Base-by-base conservation (phyloP, 2,329 filamentous ascomycete genomes). In the Mollisiaceae sp. region DNA sequence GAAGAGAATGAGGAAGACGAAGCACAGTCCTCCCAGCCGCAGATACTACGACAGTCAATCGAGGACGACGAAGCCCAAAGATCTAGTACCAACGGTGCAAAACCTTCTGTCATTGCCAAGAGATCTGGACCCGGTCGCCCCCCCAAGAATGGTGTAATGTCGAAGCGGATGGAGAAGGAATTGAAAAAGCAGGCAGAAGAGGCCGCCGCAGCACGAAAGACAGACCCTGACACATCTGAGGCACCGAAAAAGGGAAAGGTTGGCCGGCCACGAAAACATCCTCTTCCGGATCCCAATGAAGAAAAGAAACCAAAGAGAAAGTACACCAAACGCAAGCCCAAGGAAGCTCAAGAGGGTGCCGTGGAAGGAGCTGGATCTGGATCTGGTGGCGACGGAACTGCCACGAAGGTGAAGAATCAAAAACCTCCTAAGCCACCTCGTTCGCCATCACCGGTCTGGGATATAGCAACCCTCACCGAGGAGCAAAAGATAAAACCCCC, bases 61-160 rank as follows among this genome's bases (percentile, higher is more conserved):
- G 43, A 63, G 32, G 64, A 68, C n/a, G 45, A 69, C 20, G 55
- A 62, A 35, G 38, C 27, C 24, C 36, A 35, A 15, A 61, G 38
- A 45, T 18, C 22, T 15, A 54, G 32, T 8, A 35, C 12, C 22
- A 54, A 54, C 24, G 50, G 12, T 18, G 27, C 24, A 12, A 54
- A 54, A 4, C 9, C 6, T 35, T 11, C 24, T 8, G 24, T 12
- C 32, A 8, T 35, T 6, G 8, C 69, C 12, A 76, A 75, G 65
- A 76, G 73, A 62, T 88, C 91, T 70, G 91, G 91, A 15, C 91
- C 91, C 11, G 91, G 91, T n/a, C 82, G 91, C 61, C 91, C 91
- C 22, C 91, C 91, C 0, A 94, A 94, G 79, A 91, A 94, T 73
- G 91, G 91, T 35, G 85, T 93, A 75, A 92, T 93, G 87, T 94